Evolutionary conservation across 768 basidiomycete genomes (phyloP).

Genomic region (Porpolomopsis calyptriformis): DNA sequence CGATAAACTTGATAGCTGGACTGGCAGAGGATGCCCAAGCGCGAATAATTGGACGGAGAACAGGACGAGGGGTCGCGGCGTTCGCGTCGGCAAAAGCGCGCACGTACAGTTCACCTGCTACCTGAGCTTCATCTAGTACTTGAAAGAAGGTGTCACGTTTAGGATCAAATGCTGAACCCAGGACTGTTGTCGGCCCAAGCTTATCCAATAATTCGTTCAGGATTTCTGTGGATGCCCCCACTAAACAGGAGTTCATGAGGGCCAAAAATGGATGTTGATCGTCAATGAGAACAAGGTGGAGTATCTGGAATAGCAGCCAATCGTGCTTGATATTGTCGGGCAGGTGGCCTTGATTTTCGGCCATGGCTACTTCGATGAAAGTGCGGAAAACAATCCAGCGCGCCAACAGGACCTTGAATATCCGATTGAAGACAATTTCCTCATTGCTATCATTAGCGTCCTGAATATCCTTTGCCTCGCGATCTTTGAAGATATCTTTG

Average conservation of each 20-base stretch:
- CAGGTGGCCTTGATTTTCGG: neutral
- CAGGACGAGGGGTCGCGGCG: neutral
- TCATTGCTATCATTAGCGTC: neutral
- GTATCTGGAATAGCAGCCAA: slow-evolving; percentile 2
- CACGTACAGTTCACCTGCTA: neutral
- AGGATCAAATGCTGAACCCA: neutral
- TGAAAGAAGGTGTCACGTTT: neutral
- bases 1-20: neutral
- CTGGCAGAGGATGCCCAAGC: neutral
- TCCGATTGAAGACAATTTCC: neutral
- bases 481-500: neutral
- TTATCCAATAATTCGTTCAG: neutral
- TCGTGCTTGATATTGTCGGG: neutral
- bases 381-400: slow-evolving; percentile 1
- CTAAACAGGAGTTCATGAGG: neutral
- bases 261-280: neutral
- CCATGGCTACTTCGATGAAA: slow-evolving; percentile 1
- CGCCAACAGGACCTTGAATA: slow-evolving; percentile 1
- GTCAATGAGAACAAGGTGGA: neutral
- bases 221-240: too few relatives aligned
- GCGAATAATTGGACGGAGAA: slow-evolving; percentile 4
- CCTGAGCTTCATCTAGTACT: slow-evolving; percentile 11
- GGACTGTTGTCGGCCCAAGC: slow-evolving; percentile 1
- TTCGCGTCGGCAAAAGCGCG: slow-evolving; percentile 2
- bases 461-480: neutral